A percentile compares a stretch with the other conserved stretches of the same genome.
These are phyloP conservation scores for Oropetium thomaeum DNA, from an alignment of 176 grass and related monocot species.

Conservation along the genomic window DNA sequence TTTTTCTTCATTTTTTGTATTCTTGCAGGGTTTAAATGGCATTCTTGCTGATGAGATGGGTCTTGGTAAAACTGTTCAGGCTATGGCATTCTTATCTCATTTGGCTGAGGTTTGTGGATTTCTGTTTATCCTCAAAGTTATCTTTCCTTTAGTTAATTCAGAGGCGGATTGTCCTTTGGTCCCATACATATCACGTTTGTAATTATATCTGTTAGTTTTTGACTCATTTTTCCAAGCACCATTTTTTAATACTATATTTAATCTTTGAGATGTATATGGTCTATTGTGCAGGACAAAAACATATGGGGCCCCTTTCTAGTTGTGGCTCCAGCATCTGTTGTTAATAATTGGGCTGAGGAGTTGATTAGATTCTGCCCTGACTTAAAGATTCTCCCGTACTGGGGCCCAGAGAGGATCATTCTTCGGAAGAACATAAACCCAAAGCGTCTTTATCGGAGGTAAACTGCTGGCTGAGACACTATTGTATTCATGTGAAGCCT, in stretches of 20 bases:
- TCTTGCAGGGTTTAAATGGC: conserved; percentile 87
- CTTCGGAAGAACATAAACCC: conserved; percentile 97
- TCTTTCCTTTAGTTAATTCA: conserved; percentile 15
- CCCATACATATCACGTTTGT: neutral
- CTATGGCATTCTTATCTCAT: conserved; percentile 98
- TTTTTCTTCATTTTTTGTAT: conserved; percentile 17
- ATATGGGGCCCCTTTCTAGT: conserved; percentile 99
- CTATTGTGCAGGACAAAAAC: conserved; percentile 85
- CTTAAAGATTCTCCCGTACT: conserved; percentile 96
- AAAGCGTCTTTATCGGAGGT: conserved; percentile 93
- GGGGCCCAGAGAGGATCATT: conserved; percentile 77
- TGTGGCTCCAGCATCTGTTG: conserved; percentile 96
- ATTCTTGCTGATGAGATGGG: conserved; percentile 99
- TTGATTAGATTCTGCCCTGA: conserved; percentile 93
- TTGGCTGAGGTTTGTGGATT: conserved; percentile 86
- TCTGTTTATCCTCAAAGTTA: neutral
- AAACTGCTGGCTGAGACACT: conserved; percentile 9
- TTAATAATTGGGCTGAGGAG: conserved; percentile 99
- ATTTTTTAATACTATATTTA: neutral
- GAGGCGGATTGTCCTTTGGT: conserved; percentile 7
- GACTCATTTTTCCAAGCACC: neutral
- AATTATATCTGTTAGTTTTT: neutral
- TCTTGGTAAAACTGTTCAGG: conserved; percentile 98
- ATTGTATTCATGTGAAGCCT: neutral
- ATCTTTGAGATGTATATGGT: conserved; percentile 10